These are phyloP conservation scores for Misopates orontium DNA, from an alignment of 257 asterid species.

Conservation along the genomic window DNA sequence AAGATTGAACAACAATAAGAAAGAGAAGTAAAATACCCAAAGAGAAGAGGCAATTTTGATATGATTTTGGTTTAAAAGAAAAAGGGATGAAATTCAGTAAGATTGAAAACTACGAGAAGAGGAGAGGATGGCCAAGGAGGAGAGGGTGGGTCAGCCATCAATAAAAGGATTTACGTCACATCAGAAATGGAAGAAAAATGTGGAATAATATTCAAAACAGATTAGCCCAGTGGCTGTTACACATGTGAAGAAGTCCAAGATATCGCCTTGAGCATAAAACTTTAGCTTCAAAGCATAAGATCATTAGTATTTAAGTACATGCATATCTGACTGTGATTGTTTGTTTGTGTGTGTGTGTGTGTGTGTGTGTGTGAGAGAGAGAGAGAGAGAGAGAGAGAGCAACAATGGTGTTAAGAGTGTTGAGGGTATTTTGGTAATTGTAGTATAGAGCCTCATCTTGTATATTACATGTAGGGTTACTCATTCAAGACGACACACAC, in stretches of 20 bases:
- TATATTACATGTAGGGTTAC: too few species aligned
- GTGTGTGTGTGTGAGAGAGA: not conserved
- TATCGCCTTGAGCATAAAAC: not conserved
- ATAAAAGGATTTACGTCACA: slow-evolving; percentile 8
- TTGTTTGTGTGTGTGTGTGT: too few species aligned
- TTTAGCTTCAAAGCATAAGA: slow-evolving; percentile 20
- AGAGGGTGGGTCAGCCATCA: not conserved
- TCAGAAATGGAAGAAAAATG: not conserved
- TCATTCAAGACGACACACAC: too few species aligned
- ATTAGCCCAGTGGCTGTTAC: slow-evolving; percentile 2
- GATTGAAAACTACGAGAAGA: slow-evolving; percentile 8
- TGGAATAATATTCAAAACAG: not conserved
- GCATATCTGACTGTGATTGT: not conserved
- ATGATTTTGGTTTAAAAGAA: not conserved
- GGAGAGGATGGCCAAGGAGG: not conserved
- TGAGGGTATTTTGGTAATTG: too few species aligned
- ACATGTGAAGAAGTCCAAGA: slow-evolving; percentile 10
- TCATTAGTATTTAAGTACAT: slow-evolving; percentile 3
- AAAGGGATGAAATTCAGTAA: slow-evolving; percentile 11
- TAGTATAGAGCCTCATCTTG: too few species aligned
- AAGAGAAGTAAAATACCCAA: not conserved
- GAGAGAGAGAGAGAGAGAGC: not conserved
- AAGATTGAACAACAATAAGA: slow-evolving; percentile 9
- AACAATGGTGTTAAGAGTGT: too few species aligned
- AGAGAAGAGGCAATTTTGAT: not conserved